Base-by-base conservation (phyloP, 371 early-diverging fungal species). In the Mucor circinelloides region DNA sequence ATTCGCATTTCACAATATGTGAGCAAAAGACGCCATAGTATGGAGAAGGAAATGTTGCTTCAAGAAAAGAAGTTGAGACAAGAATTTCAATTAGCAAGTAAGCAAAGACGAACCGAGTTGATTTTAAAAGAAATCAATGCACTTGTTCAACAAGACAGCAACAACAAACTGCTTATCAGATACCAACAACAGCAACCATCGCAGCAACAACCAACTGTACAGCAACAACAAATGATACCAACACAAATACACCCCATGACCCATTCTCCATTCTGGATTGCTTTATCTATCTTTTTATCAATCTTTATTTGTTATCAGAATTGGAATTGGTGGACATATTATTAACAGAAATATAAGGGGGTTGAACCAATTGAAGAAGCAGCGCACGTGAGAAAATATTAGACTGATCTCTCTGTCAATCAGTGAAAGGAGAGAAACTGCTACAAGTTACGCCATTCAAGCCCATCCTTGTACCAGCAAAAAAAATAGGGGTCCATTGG, bases 21-120 rank as follows among this genome's bases (percentile, higher is more conserved):
- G 15, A 69, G 63, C 21, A 28, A 72, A 31, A 64, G 66, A 36
- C 62, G 73, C 17, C 69, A 65, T 48, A 63, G 65, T 25, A 60
- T 75, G 63, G 72, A 75, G 13, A 66, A 66, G 23, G 72, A 72
- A 40, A 55, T 75, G 36, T 27, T 72, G 25, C 34, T 48, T 10
- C 68, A 68, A 59, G 75, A 74, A 28, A 58, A 66, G 32, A 64
- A 66, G 12, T 30, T 75, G 17, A 59, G 48, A 19, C 40, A 69
- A 50, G 72, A 71, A 23, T 44, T 75, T 25, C 64, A 69, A 10
- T 40, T 2, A 31, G 27, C 59, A 54, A 55, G 27, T 19, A 57
- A 63, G 38, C 30, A 63, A 31, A 58, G 30, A 63, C 59, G 21
- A 31, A 67, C 15, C 25, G 71, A 67, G 15, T 40, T 59, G 27